phyloP scores from a whole-genome alignment of 805 yeast genomes.

The Alloascoidea africana region DNA sequence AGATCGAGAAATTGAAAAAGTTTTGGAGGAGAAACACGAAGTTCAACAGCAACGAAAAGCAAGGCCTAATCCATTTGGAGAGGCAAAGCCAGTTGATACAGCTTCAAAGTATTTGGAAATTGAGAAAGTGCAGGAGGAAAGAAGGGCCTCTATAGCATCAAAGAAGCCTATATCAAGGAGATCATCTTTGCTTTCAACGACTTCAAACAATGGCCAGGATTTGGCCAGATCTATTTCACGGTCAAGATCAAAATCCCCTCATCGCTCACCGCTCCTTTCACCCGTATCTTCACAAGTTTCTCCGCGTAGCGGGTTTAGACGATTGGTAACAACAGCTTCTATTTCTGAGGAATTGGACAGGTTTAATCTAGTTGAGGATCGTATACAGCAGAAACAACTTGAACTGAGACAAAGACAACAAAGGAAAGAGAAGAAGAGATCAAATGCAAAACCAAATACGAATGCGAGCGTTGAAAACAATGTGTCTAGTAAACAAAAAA shows the following conservation, averaged over 20 bases:
- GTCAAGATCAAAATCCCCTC: not conserved
- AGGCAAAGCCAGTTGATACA: slow-evolving; percentile 77
- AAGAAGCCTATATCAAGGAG: not conserved
- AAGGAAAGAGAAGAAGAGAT: not conserved
- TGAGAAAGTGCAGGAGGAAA: slow-evolving; percentile 28
- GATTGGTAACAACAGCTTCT: not conserved
- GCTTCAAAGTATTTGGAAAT: slow-evolving; percentile 47
- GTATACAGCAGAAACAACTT: not conserved
- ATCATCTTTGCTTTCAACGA: not conserved
- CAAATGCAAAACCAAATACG: not conserved
- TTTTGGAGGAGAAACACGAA: slow-evolving; percentile 22
- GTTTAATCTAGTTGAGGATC: not conserved
- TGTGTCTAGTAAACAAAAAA: not conserved
- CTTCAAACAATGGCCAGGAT: not conserved
- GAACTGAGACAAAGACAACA: not conserved
- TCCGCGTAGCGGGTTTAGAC: not conserved
- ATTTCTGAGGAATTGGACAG: not conserved
- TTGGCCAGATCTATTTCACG: not conserved
- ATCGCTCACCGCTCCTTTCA: not conserved
- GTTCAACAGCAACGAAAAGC: not conserved
- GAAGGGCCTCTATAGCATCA: not conserved
- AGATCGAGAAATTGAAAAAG: slow-evolving; percentile 44
- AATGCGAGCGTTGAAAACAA: not conserved
- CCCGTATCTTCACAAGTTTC: not conserved
- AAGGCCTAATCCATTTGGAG: slow-evolving; percentile 66